Conservation (phyloP, 441 rosid species). For the Viola pubescens region DNA sequence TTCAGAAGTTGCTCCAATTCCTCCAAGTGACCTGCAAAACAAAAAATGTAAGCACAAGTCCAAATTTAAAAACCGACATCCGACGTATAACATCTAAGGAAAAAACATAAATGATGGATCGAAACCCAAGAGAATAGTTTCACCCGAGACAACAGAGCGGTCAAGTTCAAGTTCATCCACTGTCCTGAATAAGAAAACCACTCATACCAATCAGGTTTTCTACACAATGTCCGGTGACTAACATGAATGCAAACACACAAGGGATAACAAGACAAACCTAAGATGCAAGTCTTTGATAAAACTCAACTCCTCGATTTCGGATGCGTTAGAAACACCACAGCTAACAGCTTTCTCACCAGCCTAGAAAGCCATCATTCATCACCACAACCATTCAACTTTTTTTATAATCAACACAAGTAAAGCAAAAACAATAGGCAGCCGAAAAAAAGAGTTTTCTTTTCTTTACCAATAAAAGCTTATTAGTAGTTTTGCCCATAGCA, state of each 20-base stretch:
- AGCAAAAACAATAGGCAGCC: neutral
- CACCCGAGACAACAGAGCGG: constrained; percentile 41
- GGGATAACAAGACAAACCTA: neutral
- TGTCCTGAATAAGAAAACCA: constrained; percentile 36
- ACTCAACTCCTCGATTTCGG: neutral
- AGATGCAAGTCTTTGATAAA: neutral
- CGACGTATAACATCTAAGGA: neutral
- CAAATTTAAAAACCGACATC: neutral
- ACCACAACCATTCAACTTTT: neutral
- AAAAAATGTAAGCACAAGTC: neutral
- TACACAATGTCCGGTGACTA: constrained; percentile 7
- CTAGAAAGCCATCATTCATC: constrained; percentile 17
- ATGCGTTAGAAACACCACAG: constrained; percentile 43
- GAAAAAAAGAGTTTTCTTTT: neutral
- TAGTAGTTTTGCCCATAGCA: neutral
- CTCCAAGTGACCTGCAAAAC: constrained; percentile 51
- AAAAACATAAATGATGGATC: neutral
- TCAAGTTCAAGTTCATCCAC: constrained; percentile 58
- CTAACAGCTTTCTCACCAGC: constrained; percentile 80
- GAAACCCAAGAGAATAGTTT: constrained; percentile 12
- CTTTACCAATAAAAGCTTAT: neutral
- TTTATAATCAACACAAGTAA: neutral
- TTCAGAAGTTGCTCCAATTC: constrained; percentile 66
- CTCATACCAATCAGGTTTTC: neutral
- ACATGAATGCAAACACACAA: neutral